Evolutionary conservation across 441 rosid genomes (phyloP).

Genomic region (Raphanus hybrid): DNA sequence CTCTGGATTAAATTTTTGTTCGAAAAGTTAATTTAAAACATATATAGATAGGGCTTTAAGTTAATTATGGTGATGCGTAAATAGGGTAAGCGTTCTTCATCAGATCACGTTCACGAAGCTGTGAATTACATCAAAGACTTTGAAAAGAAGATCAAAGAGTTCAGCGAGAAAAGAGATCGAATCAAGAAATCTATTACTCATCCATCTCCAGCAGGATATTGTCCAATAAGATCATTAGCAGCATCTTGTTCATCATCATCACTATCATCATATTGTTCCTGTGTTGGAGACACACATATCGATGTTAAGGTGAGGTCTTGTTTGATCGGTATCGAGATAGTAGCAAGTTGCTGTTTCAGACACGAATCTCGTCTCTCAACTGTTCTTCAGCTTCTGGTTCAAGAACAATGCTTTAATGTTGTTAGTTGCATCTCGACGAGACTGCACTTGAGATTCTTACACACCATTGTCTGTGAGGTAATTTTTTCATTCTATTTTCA

Average conservation of each 20-base stretch:
- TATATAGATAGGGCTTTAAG: no score
- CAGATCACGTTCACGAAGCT: conserved; percentile 64
- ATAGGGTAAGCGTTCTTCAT: conserved; percentile 65
- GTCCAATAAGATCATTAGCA: conserved; percentile 9
- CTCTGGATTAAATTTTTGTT: no score
- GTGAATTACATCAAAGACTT: conserved; percentile 17
- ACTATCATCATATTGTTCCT: conserved; percentile 23
- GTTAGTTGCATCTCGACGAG: conserved; percentile 47
- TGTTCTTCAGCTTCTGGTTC: conserved; percentile 40
- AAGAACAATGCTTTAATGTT: conserved; percentile 44
- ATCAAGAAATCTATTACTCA: conserved; percentile 35
- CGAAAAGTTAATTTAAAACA: neutral
- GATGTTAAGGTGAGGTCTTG: conserved; percentile 35
- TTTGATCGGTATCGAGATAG: conserved; percentile 50
- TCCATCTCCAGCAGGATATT: neutral
- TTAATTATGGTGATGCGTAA: neutral
- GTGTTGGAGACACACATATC: conserved; percentile 30
- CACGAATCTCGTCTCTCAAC: conserved; percentile 41
- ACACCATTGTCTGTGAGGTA: conserved; percentile 49
- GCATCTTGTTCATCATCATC: conserved; percentile 9
- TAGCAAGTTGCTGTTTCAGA: conserved; percentile 31
- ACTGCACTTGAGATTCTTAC: conserved; percentile 42
- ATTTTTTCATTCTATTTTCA: neutral
- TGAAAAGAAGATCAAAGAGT: conserved; percentile 48
- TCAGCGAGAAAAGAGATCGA: conserved; percentile 50